Evolutionary conservation across 352 stramenopile genomes (phyloP), one percentile per base, ranked within the genome.

Genomic region (Globisporangium okanoganense): DNA sequence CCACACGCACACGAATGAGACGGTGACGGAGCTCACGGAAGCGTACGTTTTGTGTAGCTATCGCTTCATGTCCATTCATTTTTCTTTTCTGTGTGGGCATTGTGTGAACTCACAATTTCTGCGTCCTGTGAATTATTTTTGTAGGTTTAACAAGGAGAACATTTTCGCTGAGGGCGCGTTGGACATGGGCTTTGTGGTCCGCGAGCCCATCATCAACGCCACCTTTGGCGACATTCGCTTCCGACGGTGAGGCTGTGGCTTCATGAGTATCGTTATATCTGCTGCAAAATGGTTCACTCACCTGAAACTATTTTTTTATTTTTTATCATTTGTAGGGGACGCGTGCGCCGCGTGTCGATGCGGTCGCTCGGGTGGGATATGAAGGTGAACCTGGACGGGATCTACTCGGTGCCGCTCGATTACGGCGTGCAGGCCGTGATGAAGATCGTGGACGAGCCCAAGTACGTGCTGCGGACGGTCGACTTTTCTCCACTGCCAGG

Each of bases 341-440:
- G 86, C 66, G 84, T 82, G 62, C 82, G 86, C 8, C 82, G 86
- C 27, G 85, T 95, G 53, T 95, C 86, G 33, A 92, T 95, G 82
- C 77, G 85, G 45, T 95, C 86, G 22, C 80, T 95, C 29, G 86
- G 86, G 20, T 95, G 86, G 86, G 86, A 95, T 79, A 95, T 94
- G 85, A 90, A 88, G 65, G 81, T 95, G 44, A 93, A 90, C 56
- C 76, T 95, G 40, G 86, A 95, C 51, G 86, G 86, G 22, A 89
- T 95, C 47, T 93, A 91, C 69, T 94, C 86, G 8, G 83, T 95
- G 58, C 86, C 86, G 22, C 67, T 95, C 58, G 85, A 94, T 75
- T 95, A 95, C 40, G 86, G 86, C n/a, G 86, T 95, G 14, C 86
- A 95, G 63, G 86, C 85, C 4, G 86, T 95, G 41, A 95, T 95